phyloP scores from a whole-genome alignment of 495 filamentous ascomycete genomes.

The Trichodelitschia bisporula region DNA sequence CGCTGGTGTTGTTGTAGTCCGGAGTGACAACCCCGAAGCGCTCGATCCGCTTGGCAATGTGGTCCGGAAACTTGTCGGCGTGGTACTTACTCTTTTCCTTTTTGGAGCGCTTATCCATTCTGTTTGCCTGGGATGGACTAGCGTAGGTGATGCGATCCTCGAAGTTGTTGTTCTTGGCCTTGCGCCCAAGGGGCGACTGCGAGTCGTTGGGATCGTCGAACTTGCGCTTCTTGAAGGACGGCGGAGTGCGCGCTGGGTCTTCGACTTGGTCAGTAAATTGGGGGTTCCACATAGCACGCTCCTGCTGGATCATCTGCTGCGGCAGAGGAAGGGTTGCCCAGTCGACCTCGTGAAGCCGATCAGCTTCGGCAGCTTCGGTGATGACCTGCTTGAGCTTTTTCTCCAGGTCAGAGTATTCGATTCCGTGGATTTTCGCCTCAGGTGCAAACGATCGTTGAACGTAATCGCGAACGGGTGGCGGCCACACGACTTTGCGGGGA shows the following conservation, averaged over 20 bases:
- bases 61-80: conserved; percentile 29
- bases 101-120: conserved; percentile 30
- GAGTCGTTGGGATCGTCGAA: conserved; percentile 25
- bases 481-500: conserved; percentile 41
- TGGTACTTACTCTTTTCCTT: conserved; percentile 58
- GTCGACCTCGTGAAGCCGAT: conserved; percentile 43
- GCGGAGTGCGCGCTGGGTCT: not conserved
- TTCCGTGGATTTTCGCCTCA: conserved; percentile 37
- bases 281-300: conserved; percentile 13
- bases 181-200: conserved; percentile 28
- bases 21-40: conserved; percentile 37
- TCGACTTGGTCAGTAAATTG: not conserved
- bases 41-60: conserved; percentile 61
- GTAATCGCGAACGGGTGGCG: conserved; percentile 50
- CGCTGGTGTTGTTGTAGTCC: conserved; percentile 26
- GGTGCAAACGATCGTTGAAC: conserved; percentile 64
- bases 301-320: conserved; percentile 58
- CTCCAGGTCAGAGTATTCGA: conserved; percentile 48
- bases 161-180: conserved; percentile 48
- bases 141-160: conserved; percentile 55
- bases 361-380: conserved; percentile 43
- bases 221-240: conserved; percentile 49
- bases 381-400: conserved; percentile 68
- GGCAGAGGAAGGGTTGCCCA: conserved; percentile 73
- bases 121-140: conserved; percentile 11